phyloP scores from a whole-genome alignment of 768 basidiomycete genomes.

The Podaxis pistillaris region DNA sequence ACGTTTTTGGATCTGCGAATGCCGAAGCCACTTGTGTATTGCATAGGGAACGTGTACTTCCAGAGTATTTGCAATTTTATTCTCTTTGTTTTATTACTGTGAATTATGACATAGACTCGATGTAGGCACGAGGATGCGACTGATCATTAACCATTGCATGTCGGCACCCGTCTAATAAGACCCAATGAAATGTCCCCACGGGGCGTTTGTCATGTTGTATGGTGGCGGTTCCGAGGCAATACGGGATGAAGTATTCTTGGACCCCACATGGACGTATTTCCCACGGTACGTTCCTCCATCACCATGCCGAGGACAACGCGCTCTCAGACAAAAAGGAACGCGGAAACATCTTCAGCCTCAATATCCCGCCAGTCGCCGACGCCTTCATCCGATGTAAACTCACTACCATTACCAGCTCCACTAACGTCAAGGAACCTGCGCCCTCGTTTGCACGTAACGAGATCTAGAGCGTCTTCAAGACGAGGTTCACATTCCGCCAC shows the following conservation, averaged over 20 bases:
- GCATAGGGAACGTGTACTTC: not conserved
- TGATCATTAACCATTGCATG: too few species aligned
- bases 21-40: not conserved
- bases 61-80: not conserved
- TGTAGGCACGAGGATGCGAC: too few species aligned
- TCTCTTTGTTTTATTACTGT: not conserved
- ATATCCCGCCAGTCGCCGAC: not conserved
- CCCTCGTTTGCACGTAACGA: slow-evolving; percentile 11
- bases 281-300: not conserved
- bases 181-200: too few species aligned
- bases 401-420: slow-evolving; percentile 22
- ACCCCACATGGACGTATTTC: not conserved
- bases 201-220: too few species aligned
- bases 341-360: not conserved
- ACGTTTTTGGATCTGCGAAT: not conserved
- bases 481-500: slow-evolving; percentile 17
- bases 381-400: slow-evolving; percentile 5
- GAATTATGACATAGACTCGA: too few species aligned
- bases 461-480: slow-evolving; percentile 21
- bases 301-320: not conserved
- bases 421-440: slow-evolving; percentile 21
- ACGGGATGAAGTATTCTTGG: too few species aligned
- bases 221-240: too few species aligned
- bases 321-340: not conserved
- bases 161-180: too few species aligned